Evolutionary conservation across 768 basidiomycete genomes (phyloP), one percentile per base, ranked within the genome.

Genomic region (Boletus reticulatus): DNA sequence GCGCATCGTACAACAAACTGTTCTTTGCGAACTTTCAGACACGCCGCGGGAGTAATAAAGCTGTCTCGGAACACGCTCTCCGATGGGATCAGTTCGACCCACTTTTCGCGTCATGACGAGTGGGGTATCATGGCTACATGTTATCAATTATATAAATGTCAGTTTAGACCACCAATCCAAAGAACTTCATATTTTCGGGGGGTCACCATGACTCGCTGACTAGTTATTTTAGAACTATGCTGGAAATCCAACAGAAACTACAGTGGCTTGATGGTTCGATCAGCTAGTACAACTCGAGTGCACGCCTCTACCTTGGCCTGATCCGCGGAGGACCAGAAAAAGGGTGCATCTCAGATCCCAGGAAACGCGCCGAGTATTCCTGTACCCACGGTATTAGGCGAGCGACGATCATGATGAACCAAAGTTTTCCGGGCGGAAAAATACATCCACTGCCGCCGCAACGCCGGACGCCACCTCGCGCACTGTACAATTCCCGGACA

Each of bases 321-420:
- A 69, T 67, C 67, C 66, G 67, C 60, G 67, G 59, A 64, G 52
- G 55, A 37, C 62, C 55, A 54, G 47, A 68, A 66, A 63, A 22
- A 52, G 67, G 13, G 37, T 13, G 31, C 19, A 57, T 62, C 63
- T 62, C 34, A 59, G 61, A 67, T 67, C 64, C 36, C 22, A 27
- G 36, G 45, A 41, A 52, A 22, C 31, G 16, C n/a, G n/a, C 38
- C n/a, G 38, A 19, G n/a, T 38, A 10, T 16, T 39, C 62, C 52
- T 62, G 44, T 53, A 22, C 38, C 12, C 51, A 55, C 62, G 48
- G 53, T 39, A 55, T 67, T 64, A 50, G 50, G 57, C 36, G 32
- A 58, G 46, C 62, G 65, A 64, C 65, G 67, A 67, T 67, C 66
- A 59, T 51, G n/a, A 48, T 36, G 13, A 50, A 13, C 22, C 16